Base-by-base conservation (phyloP, 2,329 filamentous ascomycete species). In the Exophiala lecanii-corni region DNA sequence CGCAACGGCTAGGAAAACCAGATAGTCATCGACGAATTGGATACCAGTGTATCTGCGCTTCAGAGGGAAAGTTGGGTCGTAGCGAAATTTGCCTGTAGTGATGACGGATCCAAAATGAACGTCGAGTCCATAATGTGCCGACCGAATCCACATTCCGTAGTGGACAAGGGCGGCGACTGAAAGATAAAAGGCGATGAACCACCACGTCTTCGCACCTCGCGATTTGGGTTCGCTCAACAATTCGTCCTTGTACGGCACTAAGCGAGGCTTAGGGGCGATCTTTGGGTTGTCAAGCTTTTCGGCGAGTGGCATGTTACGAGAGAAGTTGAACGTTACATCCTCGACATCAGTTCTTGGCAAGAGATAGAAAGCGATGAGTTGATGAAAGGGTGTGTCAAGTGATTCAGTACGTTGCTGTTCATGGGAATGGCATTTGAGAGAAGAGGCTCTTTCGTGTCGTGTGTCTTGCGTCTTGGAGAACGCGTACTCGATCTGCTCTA, bases 201-300 rank as follows among this genome's bases (percentile, higher is more conserved):
- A 41, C 39, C 39, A 41, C n/a, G 33, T 41, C 16, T 26, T 35
- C 18, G 15, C 6, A 15, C 31, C 31, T n/a, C 30, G 17, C 9
- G 39, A 20, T 9, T 25, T 12, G 9, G 31, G 39, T 10, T 19
- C 19, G 13, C 31, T 9, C 7, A 35, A 15, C 5, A 41, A 31
- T 41, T 35, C 39, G 25, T 41, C 39, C 17, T 33, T 34, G 30
- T 35, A 41, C 4, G 39, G 28, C 13, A 35, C 30, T 13, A 41
- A 20, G 17, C 18, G 26, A 7, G 31, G 39, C 2, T 21, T 19
- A 9, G 39, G 28, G 10, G 39, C 10, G 28, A 33, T 9, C 39
- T 39, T 39, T 15, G 37, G 31, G 39, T 18, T 39, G 39, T 41
- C 41, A 10, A 51, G 37, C 41, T 40, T 49, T 28, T 49, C 36